Evolutionary conservation across 2,329 filamentous ascomycete species (phyloP).

Genomic region (Xylariaceae sp.): DNA sequence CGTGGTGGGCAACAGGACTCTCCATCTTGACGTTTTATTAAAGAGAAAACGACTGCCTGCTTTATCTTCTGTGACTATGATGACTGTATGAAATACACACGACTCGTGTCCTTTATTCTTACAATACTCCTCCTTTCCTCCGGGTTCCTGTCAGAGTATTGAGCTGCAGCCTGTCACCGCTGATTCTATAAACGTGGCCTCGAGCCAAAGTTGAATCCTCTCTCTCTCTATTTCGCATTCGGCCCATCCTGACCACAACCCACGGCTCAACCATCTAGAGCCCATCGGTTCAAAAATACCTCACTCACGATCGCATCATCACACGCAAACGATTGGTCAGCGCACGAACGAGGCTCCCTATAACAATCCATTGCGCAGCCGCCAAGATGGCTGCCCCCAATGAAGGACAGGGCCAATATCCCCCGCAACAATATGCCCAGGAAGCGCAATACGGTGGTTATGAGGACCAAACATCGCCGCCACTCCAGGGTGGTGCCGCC

Average conservation of each 20-base stretch:
- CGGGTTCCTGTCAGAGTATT: neutral
- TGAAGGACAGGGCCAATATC: slow-evolving; percentile 61
- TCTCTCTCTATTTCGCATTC: slow-evolving; percentile 5
- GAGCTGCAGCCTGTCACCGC: slow-evolving; percentile 28
- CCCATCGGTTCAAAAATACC: neutral
- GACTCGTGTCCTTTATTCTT: slow-evolving; percentile 3
- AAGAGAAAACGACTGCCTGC: slow-evolving; percentile 5
- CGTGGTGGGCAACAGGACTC: slow-evolving; percentile 2
- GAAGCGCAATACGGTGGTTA: slow-evolving; percentile 49
- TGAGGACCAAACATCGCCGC: slow-evolving; percentile 48
- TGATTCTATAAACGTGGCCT: slow-evolving; percentile 32
- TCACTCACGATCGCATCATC: slow-evolving; percentile 6
- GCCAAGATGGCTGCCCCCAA: slow-evolving; percentile 63
- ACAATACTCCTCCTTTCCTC: neutral
- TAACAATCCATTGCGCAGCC: slow-evolving; percentile 34
- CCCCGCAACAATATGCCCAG: slow-evolving; percentile 50
- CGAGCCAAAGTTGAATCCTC: neutral
- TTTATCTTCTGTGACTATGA: slow-evolving; percentile 5
- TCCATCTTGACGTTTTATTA: slow-evolving; percentile 2
- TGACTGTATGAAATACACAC: slow-evolving; percentile 17
- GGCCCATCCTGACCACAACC: neutral
- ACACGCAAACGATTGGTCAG: neutral
- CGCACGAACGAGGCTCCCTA: slow-evolving; percentile 5
- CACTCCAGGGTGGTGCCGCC: slow-evolving; percentile 40
- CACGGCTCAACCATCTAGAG: slow-evolving; percentile 4